Conservation (phyloP, 805 yeast genomes). For the Wickerhamiella brachini region DNA sequence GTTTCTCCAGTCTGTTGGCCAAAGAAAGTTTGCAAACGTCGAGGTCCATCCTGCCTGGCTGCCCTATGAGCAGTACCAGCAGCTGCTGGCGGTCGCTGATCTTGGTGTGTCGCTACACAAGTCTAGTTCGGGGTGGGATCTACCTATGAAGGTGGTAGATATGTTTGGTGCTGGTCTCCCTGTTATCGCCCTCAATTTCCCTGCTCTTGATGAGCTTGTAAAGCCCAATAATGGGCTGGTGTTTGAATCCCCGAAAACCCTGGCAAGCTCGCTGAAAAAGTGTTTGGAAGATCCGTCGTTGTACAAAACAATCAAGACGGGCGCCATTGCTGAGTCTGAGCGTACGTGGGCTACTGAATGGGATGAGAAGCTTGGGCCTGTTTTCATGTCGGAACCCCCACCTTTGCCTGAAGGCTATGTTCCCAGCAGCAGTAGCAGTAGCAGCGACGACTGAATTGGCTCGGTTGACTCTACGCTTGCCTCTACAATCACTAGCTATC, state of each 20-base stretch:
- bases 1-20: slow-evolving; percentile 36
- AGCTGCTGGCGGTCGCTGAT: slow-evolving; percentile 61
- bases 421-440: slow-evolving; percentile 17
- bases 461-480: too few species aligned
- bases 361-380: slow-evolving; percentile 36
- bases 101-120: slow-evolving; percentile 81
- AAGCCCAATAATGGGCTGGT: slow-evolving; percentile 56
- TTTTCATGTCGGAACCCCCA: slow-evolving; percentile 20
- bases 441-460: slow-evolving; percentile 11
- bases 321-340: slow-evolving; percentile 61
- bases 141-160: slow-evolving; percentile 95
- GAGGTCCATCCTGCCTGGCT: slow-evolving; percentile 63
- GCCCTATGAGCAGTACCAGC: slow-evolving; percentile 63
- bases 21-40: slow-evolving; percentile 34
- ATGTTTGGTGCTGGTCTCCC: slow-evolving; percentile 95
- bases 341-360: slow-evolving; percentile 69
- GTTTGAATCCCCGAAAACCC: slow-evolving; percentile 30
- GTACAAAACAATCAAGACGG: slow-evolving; percentile 35
- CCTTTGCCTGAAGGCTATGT: slow-evolving; percentile 16
- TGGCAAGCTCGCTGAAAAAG: slow-evolving; percentile 32
- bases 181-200: slow-evolving; percentile 62
- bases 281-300: slow-evolving; percentile 21
- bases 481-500: too few species aligned
- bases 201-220: slow-evolving; percentile 69
- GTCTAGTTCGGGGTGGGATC: slow-evolving; percentile 83